phyloP scores from a whole-genome alignment of 257 asterid genomes.

The Dorcoceras hygrometricum region DNA sequence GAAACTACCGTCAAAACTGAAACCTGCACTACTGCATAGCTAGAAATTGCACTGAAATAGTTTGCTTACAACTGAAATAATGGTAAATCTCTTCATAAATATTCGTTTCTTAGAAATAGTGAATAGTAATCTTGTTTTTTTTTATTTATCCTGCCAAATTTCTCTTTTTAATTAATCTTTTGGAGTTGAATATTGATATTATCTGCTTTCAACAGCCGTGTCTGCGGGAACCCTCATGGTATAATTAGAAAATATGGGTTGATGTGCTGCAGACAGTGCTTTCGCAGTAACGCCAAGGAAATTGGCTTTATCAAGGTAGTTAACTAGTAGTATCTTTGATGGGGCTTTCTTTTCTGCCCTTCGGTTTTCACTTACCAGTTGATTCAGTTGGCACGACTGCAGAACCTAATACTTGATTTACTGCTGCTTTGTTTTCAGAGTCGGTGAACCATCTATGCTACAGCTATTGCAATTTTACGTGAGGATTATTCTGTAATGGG shows the following conservation, averaged over 20 bases:
- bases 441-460: background rate
- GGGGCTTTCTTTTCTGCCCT: background rate
- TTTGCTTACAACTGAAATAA: background rate
- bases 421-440: background rate
- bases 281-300: constrained; percentile 52
- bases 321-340: background rate
- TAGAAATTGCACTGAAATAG: no score
- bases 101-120: background rate
- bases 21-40: no score
- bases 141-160: background rate
- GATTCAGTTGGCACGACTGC: background rate
- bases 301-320: constrained; percentile 52
- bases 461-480: background rate
- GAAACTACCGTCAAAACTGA: no score
- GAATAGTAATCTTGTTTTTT: background rate
- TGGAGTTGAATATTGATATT: background rate
- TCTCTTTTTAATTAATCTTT: background rate
- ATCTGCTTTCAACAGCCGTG: constrained; percentile 34
- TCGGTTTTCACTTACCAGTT: no score
- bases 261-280: constrained; percentile 63
- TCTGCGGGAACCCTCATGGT: constrained; percentile 52
- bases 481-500: background rate
- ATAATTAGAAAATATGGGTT: constrained; percentile 45
- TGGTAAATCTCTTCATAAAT: no score
- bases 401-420: background rate